Evolutionary conservation across 2,329 filamentous ascomycete species (phyloP).

Genomic region (Sporothrix pseudoabietina): DNA sequence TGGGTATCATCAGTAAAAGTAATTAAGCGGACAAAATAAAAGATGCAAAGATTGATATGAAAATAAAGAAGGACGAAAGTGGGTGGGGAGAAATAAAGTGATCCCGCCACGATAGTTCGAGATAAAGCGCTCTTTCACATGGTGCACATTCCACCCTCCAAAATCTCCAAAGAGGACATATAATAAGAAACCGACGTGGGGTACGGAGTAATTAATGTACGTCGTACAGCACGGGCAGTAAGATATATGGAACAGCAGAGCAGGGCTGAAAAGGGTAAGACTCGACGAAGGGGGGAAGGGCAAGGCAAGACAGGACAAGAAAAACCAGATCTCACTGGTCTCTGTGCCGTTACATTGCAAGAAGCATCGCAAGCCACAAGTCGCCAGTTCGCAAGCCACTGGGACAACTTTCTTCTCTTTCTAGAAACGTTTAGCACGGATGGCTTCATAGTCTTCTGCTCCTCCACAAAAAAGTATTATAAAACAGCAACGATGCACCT

Average conservation of each 20-base stretch:
- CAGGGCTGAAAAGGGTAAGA: not conserved
- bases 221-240: not conserved
- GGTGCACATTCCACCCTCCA: not conserved
- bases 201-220: too few relatives aligned
- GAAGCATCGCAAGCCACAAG: not conserved
- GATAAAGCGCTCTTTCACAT: not conserved
- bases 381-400: not conserved
- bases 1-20: not conserved
- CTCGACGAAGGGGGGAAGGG: not conserved
- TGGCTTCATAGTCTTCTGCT: not conserved
- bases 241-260: not conserved
- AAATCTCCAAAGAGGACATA: not conserved
- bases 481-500: not conserved
- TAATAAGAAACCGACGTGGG: not conserved
- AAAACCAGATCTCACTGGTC: not conserved
- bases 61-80: not conserved
- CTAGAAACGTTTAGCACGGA: not conserved
- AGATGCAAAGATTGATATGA: not conserved
- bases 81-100: not conserved
- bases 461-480: not conserved
- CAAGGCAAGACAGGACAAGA: not conserved
- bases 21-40: not conserved
- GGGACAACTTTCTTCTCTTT: not conserved
- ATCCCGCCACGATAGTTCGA: slow-evolving; percentile 14
- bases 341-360: not conserved